Evolutionary conservation across 2,329 filamentous ascomycete genomes (phyloP).

Genomic region (Beauveria caledonica): DNA sequence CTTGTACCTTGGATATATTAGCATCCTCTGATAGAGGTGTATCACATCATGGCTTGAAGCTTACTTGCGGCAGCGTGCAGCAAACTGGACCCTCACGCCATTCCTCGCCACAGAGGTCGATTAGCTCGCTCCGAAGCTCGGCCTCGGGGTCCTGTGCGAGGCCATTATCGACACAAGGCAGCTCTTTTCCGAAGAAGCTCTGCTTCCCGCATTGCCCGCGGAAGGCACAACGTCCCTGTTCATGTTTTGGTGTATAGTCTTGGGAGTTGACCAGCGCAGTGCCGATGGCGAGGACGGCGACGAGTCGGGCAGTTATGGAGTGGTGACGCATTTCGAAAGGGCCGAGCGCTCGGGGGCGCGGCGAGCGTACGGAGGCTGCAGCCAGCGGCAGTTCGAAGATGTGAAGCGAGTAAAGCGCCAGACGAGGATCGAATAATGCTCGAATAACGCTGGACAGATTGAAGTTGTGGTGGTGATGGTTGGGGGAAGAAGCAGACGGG

Average conservation of each 20-base stretch:
- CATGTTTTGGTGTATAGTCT: slow-evolving; percentile 56
- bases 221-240: slow-evolving; percentile 82
- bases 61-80: slow-evolving; percentile 71
- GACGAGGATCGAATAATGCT: not conserved
- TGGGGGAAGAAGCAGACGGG: not conserved
- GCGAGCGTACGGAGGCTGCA: not conserved
- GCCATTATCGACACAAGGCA: slow-evolving; percentile 90
- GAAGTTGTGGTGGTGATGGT: not conserved
- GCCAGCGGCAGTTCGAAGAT: not conserved
- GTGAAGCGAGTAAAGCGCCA: not conserved
- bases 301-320: slow-evolving; percentile 22
- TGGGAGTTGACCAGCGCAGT: slow-evolving; percentile 20
- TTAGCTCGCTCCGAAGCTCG: slow-evolving; percentile 65
- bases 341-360: slow-evolving; percentile 2
- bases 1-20: slow-evolving; percentile 50
- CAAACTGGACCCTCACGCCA: slow-evolving; percentile 82
- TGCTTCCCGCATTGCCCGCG: slow-evolving; percentile 87
- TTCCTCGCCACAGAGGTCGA: slow-evolving; percentile 77
- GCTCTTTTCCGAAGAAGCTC: slow-evolving; percentile 77
- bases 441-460: not conserved
- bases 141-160: slow-evolving; percentile 66
- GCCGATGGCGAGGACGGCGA: slow-evolving; percentile 23
- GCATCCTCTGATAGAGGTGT: not conserved
- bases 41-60: slow-evolving; percentile 9
- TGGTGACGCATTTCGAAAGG: slow-evolving; percentile 25